Percentiles rank a stretch among this genome's conserved stretches.
Evolutionary conservation across 1,139 yeast genomes (phyloP).

Genomic region (Pichia sp.): DNA sequence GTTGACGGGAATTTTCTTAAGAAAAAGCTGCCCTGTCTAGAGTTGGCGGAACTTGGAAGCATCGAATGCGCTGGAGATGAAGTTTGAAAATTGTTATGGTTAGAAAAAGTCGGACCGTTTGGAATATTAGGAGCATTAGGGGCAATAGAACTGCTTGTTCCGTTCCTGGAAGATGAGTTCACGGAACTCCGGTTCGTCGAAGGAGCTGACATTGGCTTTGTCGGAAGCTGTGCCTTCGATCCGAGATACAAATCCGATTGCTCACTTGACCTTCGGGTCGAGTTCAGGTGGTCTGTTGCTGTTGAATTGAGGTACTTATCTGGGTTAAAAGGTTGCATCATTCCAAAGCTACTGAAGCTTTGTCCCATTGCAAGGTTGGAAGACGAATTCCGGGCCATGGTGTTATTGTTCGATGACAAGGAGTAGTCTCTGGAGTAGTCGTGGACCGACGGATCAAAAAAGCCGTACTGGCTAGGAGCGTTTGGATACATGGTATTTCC

Average conservation of each 20-base stretch:
- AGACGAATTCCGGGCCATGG: background rate
- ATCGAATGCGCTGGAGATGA: background rate
- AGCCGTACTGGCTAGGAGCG: conserved; percentile 15
- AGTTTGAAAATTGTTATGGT: too few species aligned
- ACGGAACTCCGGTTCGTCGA: conserved; percentile 4
- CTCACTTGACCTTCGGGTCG: conserved; percentile 39
- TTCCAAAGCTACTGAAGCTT: background rate
- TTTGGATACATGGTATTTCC: conserved; percentile 28
- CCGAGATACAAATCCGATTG: conserved; percentile 43
- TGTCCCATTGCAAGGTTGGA: background rate
- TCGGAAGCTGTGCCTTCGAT: conserved; percentile 2
- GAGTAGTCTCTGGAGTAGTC: conserved; percentile 4
- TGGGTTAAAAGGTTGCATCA: conserved; percentile 8
- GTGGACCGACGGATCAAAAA: conserved; percentile 4
- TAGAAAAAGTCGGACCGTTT: too few species aligned
- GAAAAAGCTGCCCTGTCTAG: conserved; percentile 28
- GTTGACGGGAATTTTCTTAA: conserved; percentile 28
- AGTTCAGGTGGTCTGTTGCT: conserved; percentile 26
- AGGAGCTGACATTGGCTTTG: conserved; percentile 2
- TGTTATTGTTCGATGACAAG: background rate
- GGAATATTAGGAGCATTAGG: background rate
- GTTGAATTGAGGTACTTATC: background rate
- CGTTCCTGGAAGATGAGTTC: background rate
- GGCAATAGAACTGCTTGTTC: background rate
- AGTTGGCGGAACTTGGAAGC: conserved; percentile 11